A percentile compares a stretch with the other conserved stretches of the same genome.
Evolutionary conservation across 768 basidiomycete species (phyloP).

Genomic region (Suillus discolor): DNA sequence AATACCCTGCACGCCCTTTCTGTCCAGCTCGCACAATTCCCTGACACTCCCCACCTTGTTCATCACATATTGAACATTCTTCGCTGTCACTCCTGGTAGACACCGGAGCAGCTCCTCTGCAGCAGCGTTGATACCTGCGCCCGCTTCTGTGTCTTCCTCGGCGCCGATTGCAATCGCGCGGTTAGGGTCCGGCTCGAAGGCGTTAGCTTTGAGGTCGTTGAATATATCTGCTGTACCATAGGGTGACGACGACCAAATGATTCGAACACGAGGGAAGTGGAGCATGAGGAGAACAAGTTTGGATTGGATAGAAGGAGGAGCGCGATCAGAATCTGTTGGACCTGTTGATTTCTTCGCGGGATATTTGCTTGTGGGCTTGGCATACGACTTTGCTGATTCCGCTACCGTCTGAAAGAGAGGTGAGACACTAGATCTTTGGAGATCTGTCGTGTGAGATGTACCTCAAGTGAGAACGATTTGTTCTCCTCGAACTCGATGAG

Average conservation of each 20-base stretch:
- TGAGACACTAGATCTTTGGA: neutral
- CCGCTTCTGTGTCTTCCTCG: conserved; percentile 69
- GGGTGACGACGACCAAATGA: conserved; percentile 98
- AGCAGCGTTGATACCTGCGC: conserved; percentile 68
- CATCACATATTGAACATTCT: conserved; percentile 87
- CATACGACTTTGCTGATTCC: conserved; percentile 64
- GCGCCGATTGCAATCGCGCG: conserved; percentile 82
- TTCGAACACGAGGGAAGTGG: conserved; percentile 87
- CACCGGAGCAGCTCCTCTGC: conserved; percentile 83
- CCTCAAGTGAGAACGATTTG: conserved; percentile 91
- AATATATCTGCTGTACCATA: conserved; percentile 92
- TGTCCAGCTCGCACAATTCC: conserved; percentile 67
- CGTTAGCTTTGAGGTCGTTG: conserved; percentile 82
- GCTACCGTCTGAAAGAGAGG: conserved; percentile 50
- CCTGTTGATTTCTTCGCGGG: conserved; percentile 46
- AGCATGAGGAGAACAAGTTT: conserved; percentile 90
- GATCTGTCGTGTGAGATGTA: conserved; percentile 30
- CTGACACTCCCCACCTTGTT: conserved; percentile 75
- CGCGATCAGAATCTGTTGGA: conserved; percentile 28
- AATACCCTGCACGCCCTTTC: conserved; percentile 67
- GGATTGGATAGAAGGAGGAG: conserved; percentile 73
- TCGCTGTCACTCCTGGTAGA: conserved; percentile 82
- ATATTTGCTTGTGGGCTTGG: conserved; percentile 60
- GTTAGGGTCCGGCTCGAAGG: conserved; percentile 76
- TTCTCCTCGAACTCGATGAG: conserved; percentile 98